Evolutionary conservation across 495 filamentous ascomycete species (phyloP).

Genomic region (Podospora pseudoanserina): DNA sequence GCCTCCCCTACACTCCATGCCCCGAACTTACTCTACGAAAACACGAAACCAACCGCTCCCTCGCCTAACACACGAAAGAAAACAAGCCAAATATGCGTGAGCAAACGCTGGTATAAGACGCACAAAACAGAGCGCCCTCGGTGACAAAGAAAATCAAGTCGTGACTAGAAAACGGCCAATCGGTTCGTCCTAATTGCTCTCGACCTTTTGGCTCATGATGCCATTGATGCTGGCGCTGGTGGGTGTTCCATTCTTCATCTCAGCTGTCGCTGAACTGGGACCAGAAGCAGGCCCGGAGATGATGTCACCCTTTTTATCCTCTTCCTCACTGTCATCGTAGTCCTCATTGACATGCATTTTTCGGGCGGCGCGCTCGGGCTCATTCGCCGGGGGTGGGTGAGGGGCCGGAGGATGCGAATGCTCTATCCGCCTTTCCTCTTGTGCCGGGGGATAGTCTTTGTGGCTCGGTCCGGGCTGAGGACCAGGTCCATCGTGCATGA

Average conservation of each 20-base stretch:
- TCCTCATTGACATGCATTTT: constrained; percentile 98
- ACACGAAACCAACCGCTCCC: neutral
- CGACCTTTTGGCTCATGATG: constrained; percentile 45
- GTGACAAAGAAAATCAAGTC: constrained; percentile 23
- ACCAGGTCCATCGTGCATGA: constrained; percentile 48
- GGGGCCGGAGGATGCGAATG: constrained; percentile 49
- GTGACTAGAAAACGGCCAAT: neutral
- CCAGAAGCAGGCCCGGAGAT: constrained; percentile 31
- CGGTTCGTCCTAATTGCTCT: constrained; percentile 23
- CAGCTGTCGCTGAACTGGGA: constrained; percentile 30
- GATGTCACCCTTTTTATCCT: constrained; percentile 62
- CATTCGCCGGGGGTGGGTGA: constrained; percentile 45
- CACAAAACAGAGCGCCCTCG: neutral
- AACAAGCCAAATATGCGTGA: constrained; percentile 17
- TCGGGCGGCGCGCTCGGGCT: constrained; percentile 77
- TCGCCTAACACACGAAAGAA: constrained; percentile 5
- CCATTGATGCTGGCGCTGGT: constrained; percentile 44
- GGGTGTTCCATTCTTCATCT: constrained; percentile 46
- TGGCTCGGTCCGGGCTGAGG: constrained; percentile 53
- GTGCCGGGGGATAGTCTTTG: constrained; percentile 57
- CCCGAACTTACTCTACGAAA: neutral
- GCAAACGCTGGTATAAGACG: constrained; percentile 9
- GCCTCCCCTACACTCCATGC: neutral
- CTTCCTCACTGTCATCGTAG: constrained; percentile 87
- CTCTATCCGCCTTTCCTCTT: constrained; percentile 46